Percentiles rank a stretch among this genome's conserved stretches.
phyloP scores from a whole-genome alignment of 2,329 filamentous ascomycete species.

The Neonectria ditissima region DNA sequence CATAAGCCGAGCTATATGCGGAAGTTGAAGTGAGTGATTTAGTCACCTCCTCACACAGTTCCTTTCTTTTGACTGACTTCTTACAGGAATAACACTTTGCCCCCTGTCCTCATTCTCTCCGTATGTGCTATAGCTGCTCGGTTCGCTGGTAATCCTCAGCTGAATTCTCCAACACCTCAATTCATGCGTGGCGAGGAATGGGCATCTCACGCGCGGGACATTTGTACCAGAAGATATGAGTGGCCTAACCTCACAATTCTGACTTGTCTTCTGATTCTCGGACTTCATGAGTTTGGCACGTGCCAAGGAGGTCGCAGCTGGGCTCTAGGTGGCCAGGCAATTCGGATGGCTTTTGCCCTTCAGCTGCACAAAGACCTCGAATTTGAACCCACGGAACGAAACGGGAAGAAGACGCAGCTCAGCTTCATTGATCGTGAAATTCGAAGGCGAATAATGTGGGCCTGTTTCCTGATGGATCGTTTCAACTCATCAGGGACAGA shows the following conservation, averaged over 20 bases:
- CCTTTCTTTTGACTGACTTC: conserved; percentile 20
- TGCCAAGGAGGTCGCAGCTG: conserved; percentile 96
- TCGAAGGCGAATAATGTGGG: conserved; percentile 95
- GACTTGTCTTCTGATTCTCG: conserved; percentile 88
- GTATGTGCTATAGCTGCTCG: conserved; percentile 96
- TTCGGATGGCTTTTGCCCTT: conserved; percentile 95
- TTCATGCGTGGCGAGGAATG: conserved; percentile 93
- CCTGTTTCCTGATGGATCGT: conserved; percentile 96
- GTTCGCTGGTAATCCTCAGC: conserved; percentile 88
- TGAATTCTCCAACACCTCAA: conserved; percentile 76
- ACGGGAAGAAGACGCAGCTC: conserved; percentile 71
- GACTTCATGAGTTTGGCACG: conserved; percentile 95
- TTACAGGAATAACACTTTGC: conserved; percentile 69
- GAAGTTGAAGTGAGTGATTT: conserved; percentile 72
- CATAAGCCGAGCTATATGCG: conserved; percentile 99
- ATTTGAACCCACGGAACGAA: conserved; percentile 77
- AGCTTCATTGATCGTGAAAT: conserved; percentile 96
- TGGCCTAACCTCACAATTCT: conserved; percentile 96
- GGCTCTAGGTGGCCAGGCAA: conserved; percentile 94
- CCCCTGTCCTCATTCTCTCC: conserved; percentile 91
- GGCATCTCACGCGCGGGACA: conserved; percentile 88
- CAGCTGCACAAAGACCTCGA: conserved; percentile 94
- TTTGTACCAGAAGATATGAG: conserved; percentile 88
- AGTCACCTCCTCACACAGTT: not conserved
- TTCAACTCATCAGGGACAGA: conserved; percentile 98